phyloP scores from a whole-genome alignment of 2,329 filamentous ascomycete genomes.

The Fusarium scirpi region DNA sequence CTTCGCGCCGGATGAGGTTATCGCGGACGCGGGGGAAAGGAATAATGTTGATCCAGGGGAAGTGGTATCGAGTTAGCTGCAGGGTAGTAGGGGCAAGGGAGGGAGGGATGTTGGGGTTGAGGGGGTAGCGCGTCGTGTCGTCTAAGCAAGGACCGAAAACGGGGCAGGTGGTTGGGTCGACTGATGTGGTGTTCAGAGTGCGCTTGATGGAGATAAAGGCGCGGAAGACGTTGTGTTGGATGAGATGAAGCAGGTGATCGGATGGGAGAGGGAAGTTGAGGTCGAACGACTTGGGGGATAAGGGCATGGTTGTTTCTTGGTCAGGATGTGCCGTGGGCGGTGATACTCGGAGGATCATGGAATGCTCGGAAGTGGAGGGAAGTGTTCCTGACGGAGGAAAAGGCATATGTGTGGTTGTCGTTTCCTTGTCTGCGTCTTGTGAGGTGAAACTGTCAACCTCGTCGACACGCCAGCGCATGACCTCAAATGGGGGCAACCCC shows the following conservation, averaged over 20 bases:
- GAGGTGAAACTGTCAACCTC: background rate
- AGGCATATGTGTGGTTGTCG: background rate
- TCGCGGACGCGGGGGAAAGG: background rate
- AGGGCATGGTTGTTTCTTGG: no score
- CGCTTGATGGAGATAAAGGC: constrained; percentile 5
- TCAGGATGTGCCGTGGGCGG: no score
- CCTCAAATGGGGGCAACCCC: rapidly evolving
- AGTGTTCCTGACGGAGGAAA: background rate
- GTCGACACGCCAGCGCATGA: background rate
- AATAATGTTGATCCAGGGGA: constrained; percentile 3
- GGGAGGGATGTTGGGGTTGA: background rate
- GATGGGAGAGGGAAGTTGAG: background rate
- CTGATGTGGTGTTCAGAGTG: background rate
- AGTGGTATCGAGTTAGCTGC: background rate
- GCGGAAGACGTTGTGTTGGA: constrained; percentile 3
- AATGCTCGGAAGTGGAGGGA: background rate
- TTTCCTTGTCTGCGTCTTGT: rapidly evolving
- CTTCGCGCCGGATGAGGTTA: background rate
- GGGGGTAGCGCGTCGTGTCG: background rate
- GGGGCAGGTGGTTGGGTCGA: background rate
- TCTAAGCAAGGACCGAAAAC: background rate
- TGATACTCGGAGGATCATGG: no score
- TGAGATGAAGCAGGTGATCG: background rate
- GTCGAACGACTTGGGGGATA: no score
- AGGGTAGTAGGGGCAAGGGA: background rate